phyloP scores from a whole-genome alignment of 257 asterid genomes.

The Solanum paucissectum region DNA sequence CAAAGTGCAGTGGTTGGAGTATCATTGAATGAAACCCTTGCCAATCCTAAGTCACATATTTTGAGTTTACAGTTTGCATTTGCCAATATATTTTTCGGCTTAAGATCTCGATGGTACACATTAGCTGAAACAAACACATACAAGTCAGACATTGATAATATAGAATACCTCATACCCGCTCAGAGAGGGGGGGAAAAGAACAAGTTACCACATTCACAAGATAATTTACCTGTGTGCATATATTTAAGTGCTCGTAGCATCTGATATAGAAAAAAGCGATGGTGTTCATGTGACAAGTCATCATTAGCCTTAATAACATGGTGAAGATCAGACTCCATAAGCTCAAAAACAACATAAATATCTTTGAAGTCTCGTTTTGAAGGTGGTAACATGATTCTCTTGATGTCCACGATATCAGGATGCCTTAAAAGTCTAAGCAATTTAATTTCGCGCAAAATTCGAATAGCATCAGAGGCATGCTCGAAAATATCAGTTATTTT shows the following conservation, averaged over 20 bases:
- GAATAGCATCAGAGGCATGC: conserved; percentile 76
- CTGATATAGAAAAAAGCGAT: conserved; percentile 86
- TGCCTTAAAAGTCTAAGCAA: conserved; percentile 77
- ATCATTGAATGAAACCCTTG: conserved; percentile 86
- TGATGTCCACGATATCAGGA: conserved; percentile 90
- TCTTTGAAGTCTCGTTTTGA: conserved; percentile 78
- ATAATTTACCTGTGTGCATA: conserved; percentile 75
- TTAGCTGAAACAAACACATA: conserved; percentile 55
- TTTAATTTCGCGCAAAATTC: conserved; percentile 83
- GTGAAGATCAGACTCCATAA: conserved; percentile 96
- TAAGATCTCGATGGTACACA: conserved; percentile 89
- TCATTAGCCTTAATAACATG: conserved; percentile 94
- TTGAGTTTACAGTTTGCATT: conserved; percentile 95
- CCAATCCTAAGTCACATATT: conserved; percentile 86
- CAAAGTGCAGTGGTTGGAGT: conserved; percentile 80
- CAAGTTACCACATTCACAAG: not conserved
- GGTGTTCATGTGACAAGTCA: conserved; percentile 86
- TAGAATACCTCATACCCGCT: not conserved
- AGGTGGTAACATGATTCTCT: conserved; percentile 84
- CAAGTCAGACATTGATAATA: not conserved
- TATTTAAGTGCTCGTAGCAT: conserved; percentile 81
- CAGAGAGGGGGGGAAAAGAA: not conserved
- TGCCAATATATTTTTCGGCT: conserved; percentile 92
- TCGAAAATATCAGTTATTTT: conserved; percentile 78
- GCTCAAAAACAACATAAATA: conserved; percentile 85